These are phyloP conservation scores for Sugiyamaella castrensis DNA, from an alignment of 1,139 yeast species.

Conservation along the genomic window DNA sequence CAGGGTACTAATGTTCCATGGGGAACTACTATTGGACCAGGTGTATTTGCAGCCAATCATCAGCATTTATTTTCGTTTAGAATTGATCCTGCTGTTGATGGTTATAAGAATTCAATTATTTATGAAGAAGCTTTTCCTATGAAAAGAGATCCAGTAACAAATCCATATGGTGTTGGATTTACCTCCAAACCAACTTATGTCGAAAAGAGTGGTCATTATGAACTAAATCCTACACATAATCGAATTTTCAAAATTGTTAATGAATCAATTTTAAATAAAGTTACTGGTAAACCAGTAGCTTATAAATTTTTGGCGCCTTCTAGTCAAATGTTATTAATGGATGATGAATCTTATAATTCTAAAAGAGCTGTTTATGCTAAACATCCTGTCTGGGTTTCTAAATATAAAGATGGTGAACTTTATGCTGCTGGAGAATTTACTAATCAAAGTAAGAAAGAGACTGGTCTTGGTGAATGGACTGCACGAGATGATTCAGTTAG, in stretches of 20 bases:
- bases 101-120: conserved; percentile 76
- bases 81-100: conserved; percentile 77
- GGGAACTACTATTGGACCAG: conserved; percentile 79
- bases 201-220: conserved; percentile 65
- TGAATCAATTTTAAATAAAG: conserved; percentile 64
- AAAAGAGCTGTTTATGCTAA: conserved; percentile 80
- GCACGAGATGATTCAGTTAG: conserved; percentile 61
- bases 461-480: conserved; percentile 55
- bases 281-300: conserved; percentile 67
- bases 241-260: conserved; percentile 71
- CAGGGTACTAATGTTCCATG: conserved; percentile 63
- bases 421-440: conserved; percentile 77
- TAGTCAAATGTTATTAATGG: conserved; percentile 61
- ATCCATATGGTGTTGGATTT: conserved; percentile 70
- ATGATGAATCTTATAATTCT: conserved; percentile 52
- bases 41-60: conserved; percentile 80
- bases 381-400: conserved; percentile 63
- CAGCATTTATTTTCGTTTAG: conserved; percentile 81
- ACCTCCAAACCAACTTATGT: conserved; percentile 58
- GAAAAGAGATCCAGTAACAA: conserved; percentile 46
- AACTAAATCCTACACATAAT: conserved; percentile 70
- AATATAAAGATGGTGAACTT: conserved; percentile 58
- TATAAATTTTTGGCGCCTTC: conserved; percentile 74
- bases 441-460: conserved; percentile 57
- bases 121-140: conserved; percentile 59